These are phyloP conservation scores for Cercospora sp. DNA, from an alignment of 2,329 filamentous ascomycete species.

Conservation along the genomic window DNA sequence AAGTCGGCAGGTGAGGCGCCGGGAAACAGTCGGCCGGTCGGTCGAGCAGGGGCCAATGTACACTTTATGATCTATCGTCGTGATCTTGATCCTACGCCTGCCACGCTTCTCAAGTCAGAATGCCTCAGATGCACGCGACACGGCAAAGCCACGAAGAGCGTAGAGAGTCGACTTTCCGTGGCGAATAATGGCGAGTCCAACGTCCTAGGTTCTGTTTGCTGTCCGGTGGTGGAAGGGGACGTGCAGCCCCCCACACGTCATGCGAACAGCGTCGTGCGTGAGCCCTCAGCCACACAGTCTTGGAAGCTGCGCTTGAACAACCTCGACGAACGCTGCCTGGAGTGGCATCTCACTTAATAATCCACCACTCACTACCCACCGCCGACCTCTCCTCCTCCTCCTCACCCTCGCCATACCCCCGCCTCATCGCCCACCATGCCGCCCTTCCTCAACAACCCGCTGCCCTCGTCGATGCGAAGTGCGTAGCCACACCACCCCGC, in stretches of 20 bases:
- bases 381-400: not conserved
- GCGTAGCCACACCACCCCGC: slow-evolving; percentile 34
- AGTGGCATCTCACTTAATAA: not conserved
- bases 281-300: not conserved
- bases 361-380: not conserved
- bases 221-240: not conserved
- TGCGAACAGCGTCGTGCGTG: not conserved
- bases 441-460: slow-evolving; percentile 54
- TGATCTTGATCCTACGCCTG: not conserved
- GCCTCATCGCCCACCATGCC: slow-evolving; percentile 41
- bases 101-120: not conserved
- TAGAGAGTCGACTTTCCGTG: not conserved
- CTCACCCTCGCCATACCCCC: not conserved
- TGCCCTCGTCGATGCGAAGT: slow-evolving; percentile 57
- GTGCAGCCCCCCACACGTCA: not conserved
- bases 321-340: not conserved
- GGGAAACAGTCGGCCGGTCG: not conserved
- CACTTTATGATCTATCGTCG: not conserved
- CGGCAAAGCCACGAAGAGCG: not conserved
- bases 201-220: not conserved
- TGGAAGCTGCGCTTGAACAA: not conserved
- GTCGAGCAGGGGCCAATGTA: not conserved
- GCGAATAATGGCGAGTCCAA: not conserved
- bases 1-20: not conserved
- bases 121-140: not conserved